These are phyloP conservation scores for Aureobasidium zeae DNA, from an alignment of 2,329 filamentous ascomycete species.

Conservation along the genomic window DNA sequence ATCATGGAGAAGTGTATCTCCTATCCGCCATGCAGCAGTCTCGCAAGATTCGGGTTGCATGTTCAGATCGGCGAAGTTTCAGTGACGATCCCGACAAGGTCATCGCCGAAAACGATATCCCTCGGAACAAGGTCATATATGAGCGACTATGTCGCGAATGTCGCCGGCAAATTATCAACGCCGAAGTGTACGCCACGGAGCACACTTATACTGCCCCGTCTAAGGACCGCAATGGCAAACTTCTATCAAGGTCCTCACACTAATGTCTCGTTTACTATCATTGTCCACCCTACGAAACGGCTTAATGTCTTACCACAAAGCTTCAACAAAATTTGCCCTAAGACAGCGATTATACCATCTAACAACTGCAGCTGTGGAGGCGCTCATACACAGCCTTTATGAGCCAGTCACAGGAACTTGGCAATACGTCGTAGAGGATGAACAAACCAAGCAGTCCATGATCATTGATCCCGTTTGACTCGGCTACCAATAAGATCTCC, in stretches of 20 bases:
- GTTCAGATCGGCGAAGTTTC: background rate
- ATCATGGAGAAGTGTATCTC: too few relatives aligned
- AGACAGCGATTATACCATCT: slow-evolving; percentile 1
- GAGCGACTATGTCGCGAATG: background rate
- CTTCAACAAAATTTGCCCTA: background rate
- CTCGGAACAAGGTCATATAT: background rate
- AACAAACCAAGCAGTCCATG: slow-evolving; percentile 38
- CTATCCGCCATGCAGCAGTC: too few relatives aligned
- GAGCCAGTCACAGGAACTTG: slow-evolving; percentile 44
- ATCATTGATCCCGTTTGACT: slow-evolving; percentile 56
- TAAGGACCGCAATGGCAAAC: background rate
- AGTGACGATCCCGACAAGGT: background rate
- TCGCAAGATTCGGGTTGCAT: too few relatives aligned
- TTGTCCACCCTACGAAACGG: background rate
- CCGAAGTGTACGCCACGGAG: background rate
- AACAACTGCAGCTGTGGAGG: slow-evolving; percentile 16
- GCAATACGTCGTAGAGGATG: slow-evolving; percentile 53
- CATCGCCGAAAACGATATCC: background rate
- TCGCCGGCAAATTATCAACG: background rate
- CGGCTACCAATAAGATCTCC: slow-evolving; percentile 34
- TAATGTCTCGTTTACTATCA: background rate
- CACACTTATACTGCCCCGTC: background rate
- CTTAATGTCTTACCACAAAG: background rate
- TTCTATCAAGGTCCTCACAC: background rate
- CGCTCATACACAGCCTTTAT: slow-evolving; percentile 26